Conservation (phyloP, 768 basidiomycete species). For the Agrocybe chaxingu region DNA sequence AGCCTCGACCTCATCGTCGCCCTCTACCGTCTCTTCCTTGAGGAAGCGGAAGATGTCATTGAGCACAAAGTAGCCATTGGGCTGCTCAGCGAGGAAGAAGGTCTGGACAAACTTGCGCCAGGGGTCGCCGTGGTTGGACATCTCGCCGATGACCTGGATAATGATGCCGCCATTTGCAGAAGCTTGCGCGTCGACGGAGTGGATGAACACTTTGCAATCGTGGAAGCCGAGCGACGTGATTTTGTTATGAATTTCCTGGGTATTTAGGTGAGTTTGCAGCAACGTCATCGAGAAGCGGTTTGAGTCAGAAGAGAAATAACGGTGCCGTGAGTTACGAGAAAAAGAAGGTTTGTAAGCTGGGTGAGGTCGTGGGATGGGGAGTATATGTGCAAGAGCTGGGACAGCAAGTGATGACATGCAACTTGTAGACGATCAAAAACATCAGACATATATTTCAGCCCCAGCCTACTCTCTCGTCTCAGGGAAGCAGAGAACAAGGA, state of each 20-base stretch:
- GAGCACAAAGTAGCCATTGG: constrained; percentile 98
- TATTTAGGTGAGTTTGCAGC: neutral
- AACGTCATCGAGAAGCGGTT: neutral
- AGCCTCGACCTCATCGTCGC: constrained; percentile 60
- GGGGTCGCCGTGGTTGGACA: constrained; percentile 87
- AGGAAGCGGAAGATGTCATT: constrained; percentile 99
- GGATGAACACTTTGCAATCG: constrained; percentile 98
- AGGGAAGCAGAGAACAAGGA: neutral
- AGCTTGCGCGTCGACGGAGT: constrained; percentile 96
- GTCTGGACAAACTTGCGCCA: constrained; percentile 99
- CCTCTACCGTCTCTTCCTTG: constrained; percentile 89
- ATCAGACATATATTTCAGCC: too few species aligned
- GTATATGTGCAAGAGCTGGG: neutral
- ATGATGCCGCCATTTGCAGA: constrained; percentile 95
- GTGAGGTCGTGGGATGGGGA: neutral
- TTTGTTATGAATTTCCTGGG: constrained; percentile 94
- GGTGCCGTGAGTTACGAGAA: neutral
- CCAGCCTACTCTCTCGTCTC: neutral
- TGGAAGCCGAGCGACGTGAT: constrained; percentile 92
- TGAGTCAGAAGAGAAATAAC: neutral
- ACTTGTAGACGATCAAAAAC: neutral
- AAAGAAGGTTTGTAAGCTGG: neutral
- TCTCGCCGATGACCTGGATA: constrained; percentile 99
- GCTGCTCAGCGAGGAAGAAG: constrained; percentile 99
- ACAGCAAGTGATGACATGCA: neutral